These are phyloP conservation scores for Wickerhamomyces sp. DNA, from an alignment of 1,139 yeast genomes.

Conservation along the genomic window DNA sequence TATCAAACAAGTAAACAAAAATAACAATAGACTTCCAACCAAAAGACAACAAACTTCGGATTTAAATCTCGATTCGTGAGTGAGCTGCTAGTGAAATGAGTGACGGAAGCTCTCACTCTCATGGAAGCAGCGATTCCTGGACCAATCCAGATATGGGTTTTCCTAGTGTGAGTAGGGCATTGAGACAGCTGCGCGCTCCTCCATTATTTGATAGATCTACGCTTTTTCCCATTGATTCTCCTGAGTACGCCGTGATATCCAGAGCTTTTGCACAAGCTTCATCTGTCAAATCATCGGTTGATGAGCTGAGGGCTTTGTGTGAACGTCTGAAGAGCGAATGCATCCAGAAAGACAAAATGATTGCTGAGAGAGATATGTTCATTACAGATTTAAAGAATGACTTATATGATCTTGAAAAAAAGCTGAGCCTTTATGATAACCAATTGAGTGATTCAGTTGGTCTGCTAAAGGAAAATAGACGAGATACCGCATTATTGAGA, in stretches of 20 bases:
- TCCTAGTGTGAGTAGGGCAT: neutral
- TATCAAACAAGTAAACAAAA: too few species aligned
- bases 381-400: neutral
- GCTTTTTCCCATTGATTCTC: constrained; percentile 1
- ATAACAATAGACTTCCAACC: too few species aligned
- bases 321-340: neutral
- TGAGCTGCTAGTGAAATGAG: too few species aligned
- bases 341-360: neutral
- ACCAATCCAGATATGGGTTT: too few species aligned
- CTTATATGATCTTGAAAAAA: neutral
- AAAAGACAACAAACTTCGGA: too few species aligned
- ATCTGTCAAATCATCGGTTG: neutral
- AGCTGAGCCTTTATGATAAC: neutral
- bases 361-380: neutral
- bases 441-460: neutral
- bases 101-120: too few species aligned
- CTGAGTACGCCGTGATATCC: neutral
- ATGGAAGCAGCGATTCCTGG: too few species aligned
- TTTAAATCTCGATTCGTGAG: too few species aligned
- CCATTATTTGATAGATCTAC: neutral
- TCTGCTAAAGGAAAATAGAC: neutral
- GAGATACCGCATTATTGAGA: neutral
- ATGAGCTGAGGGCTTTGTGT: neutral
- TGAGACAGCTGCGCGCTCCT: neutral
- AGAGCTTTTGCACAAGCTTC: constrained; percentile 1